A percentile compares a stretch with the other conserved stretches of the same genome.
phyloP scores from a whole-genome alignment of 371 early-diverging fungal genomes.

The Mucor ambiguus region DNA sequence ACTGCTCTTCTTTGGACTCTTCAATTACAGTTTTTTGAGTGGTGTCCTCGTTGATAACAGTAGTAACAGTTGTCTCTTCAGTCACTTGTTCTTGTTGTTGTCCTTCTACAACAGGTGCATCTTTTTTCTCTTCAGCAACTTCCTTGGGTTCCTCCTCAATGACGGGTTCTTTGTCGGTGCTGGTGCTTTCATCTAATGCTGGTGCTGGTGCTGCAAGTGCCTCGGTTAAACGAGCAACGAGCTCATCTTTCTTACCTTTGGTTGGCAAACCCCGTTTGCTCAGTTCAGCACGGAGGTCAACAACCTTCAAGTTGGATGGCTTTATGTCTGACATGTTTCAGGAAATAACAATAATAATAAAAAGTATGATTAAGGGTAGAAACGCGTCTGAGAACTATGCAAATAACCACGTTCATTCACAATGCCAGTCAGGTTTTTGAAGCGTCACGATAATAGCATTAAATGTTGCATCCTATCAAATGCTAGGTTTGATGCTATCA shows the following conservation, averaged over 20 bases:
- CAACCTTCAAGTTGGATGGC: conserved; percentile 50
- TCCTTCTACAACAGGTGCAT: no score
- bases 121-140: conserved; percentile 18
- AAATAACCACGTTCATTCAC: not conserved
- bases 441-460: not conserved
- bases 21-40: no score
- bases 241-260: conserved; percentile 75
- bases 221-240: conserved; percentile 66
- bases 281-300: conserved; percentile 69
- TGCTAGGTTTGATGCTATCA: no score
- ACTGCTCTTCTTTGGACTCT: no score
- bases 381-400: not conserved
- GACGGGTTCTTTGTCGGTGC: conserved; percentile 12
- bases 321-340: conserved; percentile 6
- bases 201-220: conserved; percentile 33
- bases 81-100: not conserved
- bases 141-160: conserved; percentile 24
- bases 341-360: no score
- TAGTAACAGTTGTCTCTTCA: no score
- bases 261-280: conserved; percentile 59
- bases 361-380: not conserved
- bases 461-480: no score
- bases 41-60: no score
- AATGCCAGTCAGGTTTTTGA: not conserved
- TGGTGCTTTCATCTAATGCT: not conserved